Base-by-base conservation (phyloP, 2,329 filamentous ascomycete genomes). In the Pseudopithomyces chartarum region DNA sequence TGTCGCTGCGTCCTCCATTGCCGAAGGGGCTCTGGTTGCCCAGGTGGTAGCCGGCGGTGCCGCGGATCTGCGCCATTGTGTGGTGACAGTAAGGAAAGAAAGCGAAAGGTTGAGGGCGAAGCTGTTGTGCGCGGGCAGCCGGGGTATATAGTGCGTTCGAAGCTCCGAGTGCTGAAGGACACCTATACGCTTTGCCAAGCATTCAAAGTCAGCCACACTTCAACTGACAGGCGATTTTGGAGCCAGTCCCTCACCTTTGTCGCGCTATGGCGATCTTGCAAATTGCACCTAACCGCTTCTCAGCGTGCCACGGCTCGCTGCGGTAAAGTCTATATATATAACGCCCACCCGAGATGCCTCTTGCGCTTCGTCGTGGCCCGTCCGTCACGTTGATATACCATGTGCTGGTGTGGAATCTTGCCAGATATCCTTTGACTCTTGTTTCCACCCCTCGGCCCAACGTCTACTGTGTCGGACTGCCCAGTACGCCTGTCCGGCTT, bases 1-100 rank as follows among this genome's bases (percentile, higher is more conserved):
- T 69, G 65, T 89, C 84, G 65, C 76, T 79, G 63, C 79, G 81
- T 69, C 80, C 83, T 57, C 82, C 82, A 46, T 84, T 85, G 62
- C 85, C 88, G 70, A 92, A 93, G 62, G 87, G 86, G 72, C 87
- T 88, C 71, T 88, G 86, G 76, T 88, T 85, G 71, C 89, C 89
- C 75, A 95, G 85, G 80, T 93, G 91, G 80, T 96, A 96, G 78
- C 90, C 90, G 71, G 90, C 89, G 39, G 84, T 86, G 62, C 84
- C 84, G 73, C 84, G 77, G 73, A 86, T 86, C 70, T 85, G 83
- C 66, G 84, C 81, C 83, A 85, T 86, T 64, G 48, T 73, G 63
- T 54, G 55, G 56, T 54, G 34, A 58, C 59, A 57, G 49, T 44
- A 49, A 22, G 52, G 56, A 49, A 60, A 61, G 55, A 54, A 63